Evolutionary conservation across 106 monocot genomes (phyloP), one percentile per base, ranked within the genome.

Genomic region (Allium fistulosum): DNA sequence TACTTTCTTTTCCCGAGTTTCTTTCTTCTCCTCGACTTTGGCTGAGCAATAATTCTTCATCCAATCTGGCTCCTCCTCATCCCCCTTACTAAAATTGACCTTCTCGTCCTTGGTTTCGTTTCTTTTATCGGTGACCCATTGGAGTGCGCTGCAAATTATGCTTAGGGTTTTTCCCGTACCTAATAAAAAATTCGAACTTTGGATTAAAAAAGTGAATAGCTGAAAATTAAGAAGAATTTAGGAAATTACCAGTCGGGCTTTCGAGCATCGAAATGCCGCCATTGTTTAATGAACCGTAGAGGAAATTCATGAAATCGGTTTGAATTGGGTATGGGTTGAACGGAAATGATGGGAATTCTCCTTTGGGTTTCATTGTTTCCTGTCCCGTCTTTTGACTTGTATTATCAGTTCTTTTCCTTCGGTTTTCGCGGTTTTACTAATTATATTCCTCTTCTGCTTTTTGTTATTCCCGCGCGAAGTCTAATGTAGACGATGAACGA

Each of bases 141-240:
- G 92, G n/a, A 97, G 79, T 17, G 86, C 79, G 74, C 96, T 92
- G 79, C 96, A 97, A 66, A 97, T 97, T 69, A 97, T 86, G 79
- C 96, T 92, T 45, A 97, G 86, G 48, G 96, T 97, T 70, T 97
- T 97, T 0, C 96, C 96, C 10, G 96, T 97, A 5, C 95, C 91
- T 94, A 74, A 11, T 51, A 11, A 11, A 49, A 46, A 46, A 55
- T 11, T 56, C 53, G 13, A 58, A 48, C 46, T 14, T 14, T 9
- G 22, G 45, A 57, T 58, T 26, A 14, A 51, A 28, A 55, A 55
- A 11, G 53, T 55, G 53, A 26, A 66, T 26, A 3, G 22, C n/a
- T 22, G 26, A 52, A 64, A 49, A 48, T 64, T 49, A 26, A 7
- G 1, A 61, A 7, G 37, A 47, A 15, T 22, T 37, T 15, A 37